Percentiles rank a stretch among this genome's conserved stretches.
phyloP scores from a whole-genome alignment of 257 asterid species.

The Forsythia suspensa region DNA sequence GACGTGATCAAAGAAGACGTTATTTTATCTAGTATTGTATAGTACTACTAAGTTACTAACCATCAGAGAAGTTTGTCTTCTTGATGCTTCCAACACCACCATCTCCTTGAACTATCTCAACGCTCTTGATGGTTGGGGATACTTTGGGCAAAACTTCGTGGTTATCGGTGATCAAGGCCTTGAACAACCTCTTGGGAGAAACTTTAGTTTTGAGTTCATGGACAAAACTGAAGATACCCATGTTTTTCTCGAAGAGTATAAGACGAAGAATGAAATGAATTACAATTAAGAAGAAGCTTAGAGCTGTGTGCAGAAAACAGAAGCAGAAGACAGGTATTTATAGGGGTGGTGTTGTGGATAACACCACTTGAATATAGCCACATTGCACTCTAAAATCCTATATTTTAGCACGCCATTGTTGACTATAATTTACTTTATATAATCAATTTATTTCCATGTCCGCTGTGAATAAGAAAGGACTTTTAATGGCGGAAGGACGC shows the following conservation, averaged over 20 bases:
- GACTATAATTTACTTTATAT: not conserved
- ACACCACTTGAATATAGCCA: not conserved
- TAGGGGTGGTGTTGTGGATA: not conserved
- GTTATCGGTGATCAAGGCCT: constrained; percentile 23
- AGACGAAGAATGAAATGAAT: not conserved
- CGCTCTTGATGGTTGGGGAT: constrained; percentile 21
- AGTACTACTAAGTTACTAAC: not conserved
- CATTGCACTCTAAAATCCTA: not conserved
- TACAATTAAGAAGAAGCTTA: no score
- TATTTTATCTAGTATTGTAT: no score
- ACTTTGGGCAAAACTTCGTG: constrained; percentile 17
- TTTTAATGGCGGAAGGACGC: no score
- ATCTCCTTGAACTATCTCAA: constrained; percentile 21
- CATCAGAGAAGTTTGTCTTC: constrained; percentile 23
- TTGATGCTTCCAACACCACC: constrained; percentile 23
- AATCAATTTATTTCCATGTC: not conserved
- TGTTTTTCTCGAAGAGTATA: not conserved
- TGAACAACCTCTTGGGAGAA: constrained; percentile 26
- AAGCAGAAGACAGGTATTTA: not conserved
- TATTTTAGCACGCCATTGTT: not conserved
- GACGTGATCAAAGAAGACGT: no score
- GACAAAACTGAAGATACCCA: constrained; percentile 27
- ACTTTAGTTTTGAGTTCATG: constrained; percentile 29
- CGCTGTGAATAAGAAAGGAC: no score
- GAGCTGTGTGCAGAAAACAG: not conserved